These are phyloP conservation scores for Diaporthe eres DNA, from an alignment of 2,329 filamentous ascomycete genomes.

Conservation along the genomic window DNA sequence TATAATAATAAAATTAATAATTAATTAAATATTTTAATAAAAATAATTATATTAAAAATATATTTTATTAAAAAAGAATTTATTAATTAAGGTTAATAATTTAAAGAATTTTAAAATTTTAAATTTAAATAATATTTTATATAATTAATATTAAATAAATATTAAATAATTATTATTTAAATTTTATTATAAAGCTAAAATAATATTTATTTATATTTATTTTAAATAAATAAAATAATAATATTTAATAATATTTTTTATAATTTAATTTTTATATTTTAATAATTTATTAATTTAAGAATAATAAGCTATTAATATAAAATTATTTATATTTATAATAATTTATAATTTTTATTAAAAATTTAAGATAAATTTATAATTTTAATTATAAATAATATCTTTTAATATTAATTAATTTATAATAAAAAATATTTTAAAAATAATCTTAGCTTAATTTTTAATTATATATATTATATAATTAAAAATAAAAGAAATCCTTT, in stretches of 20 bases:
- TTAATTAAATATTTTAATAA: not conserved
- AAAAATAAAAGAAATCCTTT: not conserved
- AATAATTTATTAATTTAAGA: too few relatives aligned
- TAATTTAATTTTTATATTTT: too few relatives aligned
- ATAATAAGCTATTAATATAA: too few relatives aligned
- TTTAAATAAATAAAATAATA: too few relatives aligned
- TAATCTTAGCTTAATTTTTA: not conserved
- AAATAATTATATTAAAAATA: not conserved
- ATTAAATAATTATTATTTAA: not conserved
- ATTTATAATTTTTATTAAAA: too few relatives aligned
- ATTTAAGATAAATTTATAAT: too few relatives aligned
- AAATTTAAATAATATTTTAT: constrained; percentile 1
- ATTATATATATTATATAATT: not conserved
- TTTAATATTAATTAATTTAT: not conserved
- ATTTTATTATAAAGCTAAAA: not conserved
- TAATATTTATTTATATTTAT: not conserved
- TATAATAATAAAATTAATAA: not conserved
- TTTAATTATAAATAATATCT: too few relatives aligned
- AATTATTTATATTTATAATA: too few relatives aligned
- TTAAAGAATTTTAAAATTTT: not conserved
- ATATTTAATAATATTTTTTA: too few relatives aligned
- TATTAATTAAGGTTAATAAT: not conserved
- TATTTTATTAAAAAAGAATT: not conserved
- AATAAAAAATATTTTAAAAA: not conserved
- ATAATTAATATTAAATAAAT: not conserved